These are phyloP conservation scores for Sherardia arvensis DNA, from an alignment of 257 asterid genomes.

Conservation along the genomic window DNA sequence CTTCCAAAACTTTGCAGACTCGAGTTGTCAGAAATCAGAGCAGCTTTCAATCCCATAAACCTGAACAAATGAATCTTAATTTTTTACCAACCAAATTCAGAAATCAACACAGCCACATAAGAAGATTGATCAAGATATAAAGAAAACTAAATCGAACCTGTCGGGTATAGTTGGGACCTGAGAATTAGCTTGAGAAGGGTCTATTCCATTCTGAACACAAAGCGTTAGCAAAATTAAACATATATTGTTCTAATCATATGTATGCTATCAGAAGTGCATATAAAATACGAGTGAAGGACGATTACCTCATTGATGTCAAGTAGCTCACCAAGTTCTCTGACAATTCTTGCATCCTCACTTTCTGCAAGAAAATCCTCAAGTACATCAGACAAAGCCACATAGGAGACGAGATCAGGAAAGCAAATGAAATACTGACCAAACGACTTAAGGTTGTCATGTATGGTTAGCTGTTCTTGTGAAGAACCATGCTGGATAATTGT, in stretches of 20 bases:
- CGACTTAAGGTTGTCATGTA: background rate
- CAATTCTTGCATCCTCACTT: constrained; percentile 44
- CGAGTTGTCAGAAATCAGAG: constrained; percentile 41
- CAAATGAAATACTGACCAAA: background rate
- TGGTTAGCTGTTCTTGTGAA: background rate
- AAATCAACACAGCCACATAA: background rate
- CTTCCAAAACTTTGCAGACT: constrained; percentile 41
- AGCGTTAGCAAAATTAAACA: background rate
- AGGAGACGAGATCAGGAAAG: constrained; percentile 1
- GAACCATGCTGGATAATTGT: background rate
- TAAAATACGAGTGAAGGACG: background rate
- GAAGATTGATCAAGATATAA: background rate
- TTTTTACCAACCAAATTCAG: background rate
- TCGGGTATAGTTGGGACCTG: constrained; percentile 44
- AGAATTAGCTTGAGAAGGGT: constrained; percentile 18
- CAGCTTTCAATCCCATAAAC: constrained; percentile 89
- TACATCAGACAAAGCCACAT: constrained; percentile 20
- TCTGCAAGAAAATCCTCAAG: constrained; percentile 56
- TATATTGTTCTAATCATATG: background rate
- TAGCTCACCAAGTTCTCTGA: constrained; percentile 68
- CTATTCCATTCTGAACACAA: constrained; percentile 25
- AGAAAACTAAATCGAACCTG: constrained; percentile 31
- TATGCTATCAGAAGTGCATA: background rate
- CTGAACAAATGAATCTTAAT: constrained; percentile 19
- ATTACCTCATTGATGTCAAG: constrained; percentile 61